These are phyloP conservation scores for Pythium phragmitis DNA, from an alignment of 352 stramenopile species.

Conservation along the genomic window DNA sequence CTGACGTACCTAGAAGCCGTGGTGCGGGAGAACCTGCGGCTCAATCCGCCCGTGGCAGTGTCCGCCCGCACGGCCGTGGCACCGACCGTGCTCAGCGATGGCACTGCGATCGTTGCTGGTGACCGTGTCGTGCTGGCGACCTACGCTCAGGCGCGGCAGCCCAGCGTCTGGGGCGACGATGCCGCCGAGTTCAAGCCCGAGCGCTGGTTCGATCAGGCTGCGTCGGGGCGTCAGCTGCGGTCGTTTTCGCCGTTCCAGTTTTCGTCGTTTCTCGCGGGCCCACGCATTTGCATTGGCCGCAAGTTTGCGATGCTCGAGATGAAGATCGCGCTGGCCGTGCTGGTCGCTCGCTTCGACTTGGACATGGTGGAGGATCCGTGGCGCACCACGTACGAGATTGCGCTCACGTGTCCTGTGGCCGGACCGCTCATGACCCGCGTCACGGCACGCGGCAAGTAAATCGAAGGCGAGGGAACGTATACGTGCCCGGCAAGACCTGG, in stretches of 20 bases:
- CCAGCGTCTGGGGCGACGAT: neutral
- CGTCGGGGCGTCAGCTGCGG: no score
- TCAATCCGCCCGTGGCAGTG: slow-evolving; percentile 58
- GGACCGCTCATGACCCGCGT: slow-evolving; percentile 28
- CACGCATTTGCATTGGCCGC: slow-evolving; percentile 55
- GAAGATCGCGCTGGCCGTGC: slow-evolving; percentile 49
- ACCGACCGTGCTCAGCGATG: slow-evolving; percentile 42
- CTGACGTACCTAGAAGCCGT: slow-evolving; percentile 64
- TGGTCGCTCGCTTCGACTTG: slow-evolving; percentile 51
- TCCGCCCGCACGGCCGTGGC: slow-evolving; percentile 47
- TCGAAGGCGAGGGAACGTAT: slow-evolving; percentile 8
- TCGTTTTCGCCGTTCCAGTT: slow-evolving; percentile 31
- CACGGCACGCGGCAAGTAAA: slow-evolving; percentile 5
- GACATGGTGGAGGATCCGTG: slow-evolving; percentile 42
- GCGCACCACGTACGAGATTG: slow-evolving; percentile 49
- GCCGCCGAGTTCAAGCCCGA: neutral
- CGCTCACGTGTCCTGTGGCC: slow-evolving; percentile 42
- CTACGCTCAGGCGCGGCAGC: slow-evolving; percentile 23
- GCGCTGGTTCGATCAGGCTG: neutral
- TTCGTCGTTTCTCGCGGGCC: slow-evolving; percentile 44
- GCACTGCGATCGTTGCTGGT: slow-evolving; percentile 37
- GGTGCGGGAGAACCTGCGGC: slow-evolving; percentile 61
- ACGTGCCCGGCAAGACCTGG: no score
- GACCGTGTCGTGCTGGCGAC: slow-evolving; percentile 30
- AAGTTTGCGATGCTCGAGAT: slow-evolving; percentile 61